These are phyloP conservation scores for Euphorbia lathyris DNA, from an alignment of 345 rosid species.

Conservation along the genomic window DNA sequence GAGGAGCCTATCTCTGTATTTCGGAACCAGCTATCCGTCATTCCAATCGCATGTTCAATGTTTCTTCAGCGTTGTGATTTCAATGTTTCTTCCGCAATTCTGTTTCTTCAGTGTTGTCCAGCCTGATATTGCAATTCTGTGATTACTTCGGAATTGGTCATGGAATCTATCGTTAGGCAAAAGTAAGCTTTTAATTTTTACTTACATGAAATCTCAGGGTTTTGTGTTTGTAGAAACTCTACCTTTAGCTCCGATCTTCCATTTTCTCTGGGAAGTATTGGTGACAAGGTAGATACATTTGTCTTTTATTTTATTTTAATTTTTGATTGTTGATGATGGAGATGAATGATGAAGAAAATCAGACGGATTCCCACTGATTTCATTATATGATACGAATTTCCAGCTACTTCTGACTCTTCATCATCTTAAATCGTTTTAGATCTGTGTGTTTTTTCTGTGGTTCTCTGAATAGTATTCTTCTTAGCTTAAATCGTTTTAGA, in stretches of 20 bases:
- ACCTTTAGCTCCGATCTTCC: constrained; percentile 46
- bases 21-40: too few relatives aligned
- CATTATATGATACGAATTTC: constrained; percentile 25
- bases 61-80: too few relatives aligned
- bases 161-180: constrained; percentile 58
- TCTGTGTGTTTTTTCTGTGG: too few relatives aligned
- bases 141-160: constrained; percentile 19
- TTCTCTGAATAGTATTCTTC: too few relatives aligned
- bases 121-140: constrained; percentile 52
- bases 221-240: constrained; percentile 17
- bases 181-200: constrained; percentile 15
- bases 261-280: constrained; percentile 19
- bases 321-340: not conserved
- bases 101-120: too few relatives aligned
- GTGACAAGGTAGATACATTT: constrained; percentile 52
- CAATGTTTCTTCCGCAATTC: too few relatives aligned
- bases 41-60: too few relatives aligned
- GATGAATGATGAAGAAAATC: constrained; percentile 49
- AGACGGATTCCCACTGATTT: constrained; percentile 68
- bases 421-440: not conserved
- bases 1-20: too few relatives aligned
- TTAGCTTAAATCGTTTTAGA: too few relatives aligned
- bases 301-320: not conserved
- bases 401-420: constrained; percentile 51
- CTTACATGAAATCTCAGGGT: constrained; percentile 12